Percentiles rank a stretch among this genome's conserved stretches.
These are phyloP conservation scores for Blumeria graminis DNA, from an alignment of 2,329 filamentous ascomycete species.

Conservation along the genomic window DNA sequence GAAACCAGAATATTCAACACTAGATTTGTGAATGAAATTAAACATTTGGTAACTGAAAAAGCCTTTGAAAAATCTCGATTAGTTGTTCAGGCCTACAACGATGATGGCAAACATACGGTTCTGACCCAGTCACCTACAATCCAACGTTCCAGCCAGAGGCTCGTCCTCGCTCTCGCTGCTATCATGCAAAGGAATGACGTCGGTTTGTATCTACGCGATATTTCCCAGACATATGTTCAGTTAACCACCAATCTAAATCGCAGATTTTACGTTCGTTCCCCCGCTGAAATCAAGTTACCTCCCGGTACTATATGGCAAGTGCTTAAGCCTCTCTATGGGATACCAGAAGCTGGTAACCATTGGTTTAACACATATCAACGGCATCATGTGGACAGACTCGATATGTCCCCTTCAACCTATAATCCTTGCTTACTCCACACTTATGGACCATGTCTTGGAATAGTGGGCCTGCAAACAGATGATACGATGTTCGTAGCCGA, in stretches of 20 bases:
- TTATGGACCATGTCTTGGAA: neutral
- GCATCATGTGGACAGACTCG: slow-evolving; percentile 2
- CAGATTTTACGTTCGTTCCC: neutral
- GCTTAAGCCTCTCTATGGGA: neutral
- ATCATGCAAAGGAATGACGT: neutral
- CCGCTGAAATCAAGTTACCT: neutral
- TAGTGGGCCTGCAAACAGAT: slow-evolving; percentile 2
- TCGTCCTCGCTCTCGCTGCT: neutral
- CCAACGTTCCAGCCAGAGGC: slow-evolving; percentile 2
- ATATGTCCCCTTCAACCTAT: slow-evolving; percentile 1
- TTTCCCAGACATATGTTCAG: slow-evolving; percentile 1
- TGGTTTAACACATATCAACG: slow-evolving; percentile 2
- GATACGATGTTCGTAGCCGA: slow-evolving; percentile 2
- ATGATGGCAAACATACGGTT: slow-evolving; percentile 2
- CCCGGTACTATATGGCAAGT: neutral
- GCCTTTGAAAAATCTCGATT: slow-evolving; percentile 1
- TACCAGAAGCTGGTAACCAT: slow-evolving; percentile 2
- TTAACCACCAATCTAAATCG: neutral
- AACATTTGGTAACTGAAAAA: neutral
- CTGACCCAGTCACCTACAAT: slow-evolving; percentile 4
- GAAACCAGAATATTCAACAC: neutral
- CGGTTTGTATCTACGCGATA: slow-evolving; percentile 1
- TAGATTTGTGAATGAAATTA: neutral
- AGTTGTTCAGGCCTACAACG: slow-evolving; percentile 4
- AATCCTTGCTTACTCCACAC: slow-evolving; percentile 2